Evolutionary conservation across 192 early-diverging fungal species (phyloP).

Genomic region (Podila epigama): DNA sequence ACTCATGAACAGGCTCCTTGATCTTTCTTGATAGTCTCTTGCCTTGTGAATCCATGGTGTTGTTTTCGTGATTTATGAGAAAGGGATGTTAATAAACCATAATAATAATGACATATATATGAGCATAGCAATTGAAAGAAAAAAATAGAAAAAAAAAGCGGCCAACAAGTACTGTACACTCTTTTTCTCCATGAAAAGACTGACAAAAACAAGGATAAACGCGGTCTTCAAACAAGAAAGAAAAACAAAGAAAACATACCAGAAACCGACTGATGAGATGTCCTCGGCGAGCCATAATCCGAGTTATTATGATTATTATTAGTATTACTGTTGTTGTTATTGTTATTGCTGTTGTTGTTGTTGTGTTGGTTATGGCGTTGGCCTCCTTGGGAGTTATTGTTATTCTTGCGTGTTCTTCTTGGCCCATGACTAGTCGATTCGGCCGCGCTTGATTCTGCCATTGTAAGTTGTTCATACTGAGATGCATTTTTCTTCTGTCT

Average conservation of each 20-base stretch:
- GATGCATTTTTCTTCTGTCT: too few relatives aligned
- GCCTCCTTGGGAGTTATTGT: too few relatives aligned
- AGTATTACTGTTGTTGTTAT: conserved; percentile 8
- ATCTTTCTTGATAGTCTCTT: conserved; percentile 23
- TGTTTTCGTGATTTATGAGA: too few relatives aligned
- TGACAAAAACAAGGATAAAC: too few relatives aligned
- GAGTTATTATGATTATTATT: conserved; percentile 34
- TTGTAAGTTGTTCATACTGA: neutral
- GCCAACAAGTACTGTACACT: too few relatives aligned
- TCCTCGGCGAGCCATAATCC: conserved; percentile 35
- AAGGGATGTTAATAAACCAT: too few relatives aligned
- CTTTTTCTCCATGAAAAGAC: too few relatives aligned
- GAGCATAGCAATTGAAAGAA: neutral
- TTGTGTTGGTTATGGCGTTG: too few relatives aligned
- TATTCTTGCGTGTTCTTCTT: conserved; percentile 14
- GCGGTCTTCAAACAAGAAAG: too few relatives aligned
- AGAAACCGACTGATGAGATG: conserved; percentile 12
- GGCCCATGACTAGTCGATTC: conserved; percentile 25
- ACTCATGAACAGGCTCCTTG: conserved; percentile 51
- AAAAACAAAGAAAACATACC: conserved; percentile 3
- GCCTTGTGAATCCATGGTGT: conserved; percentile 30
- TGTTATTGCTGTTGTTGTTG: conserved; percentile 3
- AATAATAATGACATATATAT: too few relatives aligned
- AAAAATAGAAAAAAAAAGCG: neutral
- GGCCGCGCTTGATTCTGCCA: conserved; percentile 39